Percentiles rank a stretch among this genome's conserved stretches.
Conservation (phyloP, 176 grass and related monocot genomes). For the Dendrocalamus sinicus region DNA sequence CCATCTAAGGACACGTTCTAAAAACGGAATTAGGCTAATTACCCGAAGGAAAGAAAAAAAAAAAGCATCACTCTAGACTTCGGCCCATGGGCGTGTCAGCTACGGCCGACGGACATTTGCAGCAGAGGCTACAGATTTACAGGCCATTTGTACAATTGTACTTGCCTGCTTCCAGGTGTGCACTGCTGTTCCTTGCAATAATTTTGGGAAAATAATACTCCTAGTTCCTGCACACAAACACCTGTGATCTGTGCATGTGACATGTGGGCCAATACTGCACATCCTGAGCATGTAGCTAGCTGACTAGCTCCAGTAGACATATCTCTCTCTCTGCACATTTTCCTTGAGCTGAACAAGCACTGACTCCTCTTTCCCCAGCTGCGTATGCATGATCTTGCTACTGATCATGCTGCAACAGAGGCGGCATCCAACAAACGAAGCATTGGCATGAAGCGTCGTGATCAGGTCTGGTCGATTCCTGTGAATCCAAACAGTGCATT, state of each 20-base stretch:
- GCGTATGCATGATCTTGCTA: not conserved
- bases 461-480: constrained; percentile 35
- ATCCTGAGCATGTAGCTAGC: not conserved
- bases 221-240: not conserved
- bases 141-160: not conserved
- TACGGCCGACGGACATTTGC: not conserved
- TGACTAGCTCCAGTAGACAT: not conserved
- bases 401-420: constrained; percentile 5
- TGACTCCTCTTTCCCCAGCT: not conserved
- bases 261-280: not conserved
- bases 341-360: not conserved
- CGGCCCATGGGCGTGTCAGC: not conserved
- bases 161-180: not conserved
- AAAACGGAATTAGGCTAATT: not conserved
- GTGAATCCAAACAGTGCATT: not conserved
- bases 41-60: not conserved
- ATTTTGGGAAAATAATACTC: not conserved
- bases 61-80: not conserved
- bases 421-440: constrained; percentile 7
- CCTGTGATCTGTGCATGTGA: not conserved
- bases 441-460: not conserved
- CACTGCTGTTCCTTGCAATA: not conserved
- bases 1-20: not conserved
- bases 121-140: not conserved
- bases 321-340: not conserved